Percentiles rank a stretch among this genome's conserved stretches.
Conservation (phyloP, 2,329 filamentous ascomycete species). For the Escovopsis sp. region DNA sequence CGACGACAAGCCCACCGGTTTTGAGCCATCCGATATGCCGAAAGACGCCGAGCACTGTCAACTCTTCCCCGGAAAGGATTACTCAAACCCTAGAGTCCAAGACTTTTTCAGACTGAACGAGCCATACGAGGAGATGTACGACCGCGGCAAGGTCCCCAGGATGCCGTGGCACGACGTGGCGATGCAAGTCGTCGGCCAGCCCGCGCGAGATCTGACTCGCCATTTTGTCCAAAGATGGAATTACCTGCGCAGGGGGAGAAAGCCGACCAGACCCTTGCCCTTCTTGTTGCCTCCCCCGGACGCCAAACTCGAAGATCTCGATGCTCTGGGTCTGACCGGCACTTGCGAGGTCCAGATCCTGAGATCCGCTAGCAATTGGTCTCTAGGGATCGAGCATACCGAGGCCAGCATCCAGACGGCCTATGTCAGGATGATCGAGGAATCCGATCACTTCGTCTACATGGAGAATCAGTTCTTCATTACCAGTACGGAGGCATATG, state of each 20-base stretch:
- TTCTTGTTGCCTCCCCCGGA: conserved; percentile 90
- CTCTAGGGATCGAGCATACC: conserved; percentile 70
- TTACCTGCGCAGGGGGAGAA: conserved; percentile 82
- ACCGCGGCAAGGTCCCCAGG: conserved; percentile 70
- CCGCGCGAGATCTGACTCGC: conserved; percentile 80
- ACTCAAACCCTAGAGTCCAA: conserved; percentile 88
- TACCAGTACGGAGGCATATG: conserved; percentile 78
- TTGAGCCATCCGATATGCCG: conserved; percentile 59
- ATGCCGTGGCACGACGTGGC: conserved; percentile 99
- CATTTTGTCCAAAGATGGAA: conserved; percentile 99
- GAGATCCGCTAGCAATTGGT: conserved; percentile 83
- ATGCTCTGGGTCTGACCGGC: conserved; percentile 74
- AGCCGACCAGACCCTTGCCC: conserved; percentile 83
- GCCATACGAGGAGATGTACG: conserved; percentile 98
- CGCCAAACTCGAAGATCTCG: conserved; percentile 71
- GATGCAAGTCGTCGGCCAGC: conserved; percentile 96
- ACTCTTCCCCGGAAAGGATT: conserved; percentile 94
- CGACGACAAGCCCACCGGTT: conserved; percentile 90
- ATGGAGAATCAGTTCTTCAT: conserved; percentile 99
- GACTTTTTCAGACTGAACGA: conserved; percentile 90
- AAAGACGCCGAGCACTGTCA: conserved; percentile 91
- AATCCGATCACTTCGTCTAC: conserved; percentile 94
- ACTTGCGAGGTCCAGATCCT: conserved; percentile 95
- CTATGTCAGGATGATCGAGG: conserved; percentile 86
- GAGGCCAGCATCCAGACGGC: conserved; percentile 95